Conservation (phyloP, 1,139 yeast species). For the Scheffersomyces parashehatae region DNA sequence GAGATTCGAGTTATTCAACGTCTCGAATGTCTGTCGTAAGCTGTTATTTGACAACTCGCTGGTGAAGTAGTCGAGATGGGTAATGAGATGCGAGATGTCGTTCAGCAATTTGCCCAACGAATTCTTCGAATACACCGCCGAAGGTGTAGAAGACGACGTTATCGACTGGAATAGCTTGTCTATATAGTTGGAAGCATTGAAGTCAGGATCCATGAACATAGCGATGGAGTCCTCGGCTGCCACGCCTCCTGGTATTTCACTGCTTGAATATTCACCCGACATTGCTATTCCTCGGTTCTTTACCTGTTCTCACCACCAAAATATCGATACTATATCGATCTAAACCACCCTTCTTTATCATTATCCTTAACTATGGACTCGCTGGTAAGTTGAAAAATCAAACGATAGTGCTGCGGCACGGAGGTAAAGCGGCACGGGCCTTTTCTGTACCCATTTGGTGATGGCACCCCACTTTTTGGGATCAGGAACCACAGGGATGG, state of each 20-base stretch:
- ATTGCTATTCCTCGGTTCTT: neutral
- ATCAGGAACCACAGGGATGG: no score
- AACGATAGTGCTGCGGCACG: no score
- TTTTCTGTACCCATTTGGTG: no score
- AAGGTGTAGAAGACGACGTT: neutral
- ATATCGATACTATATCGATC: no score
- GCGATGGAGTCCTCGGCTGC: slow-evolving; percentile 12
- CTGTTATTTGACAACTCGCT: slow-evolving; percentile 51
- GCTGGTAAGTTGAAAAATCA: no score
- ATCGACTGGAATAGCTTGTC: slow-evolving; percentile 38
- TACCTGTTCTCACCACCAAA: no score
- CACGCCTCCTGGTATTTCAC: neutral
- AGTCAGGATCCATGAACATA: slow-evolving; percentile 46
- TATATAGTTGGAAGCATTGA: slow-evolving; percentile 37
- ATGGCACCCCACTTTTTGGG: no score
- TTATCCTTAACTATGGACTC: no score
- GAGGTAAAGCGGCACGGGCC: no score
- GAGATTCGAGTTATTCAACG: slow-evolving; percentile 28
- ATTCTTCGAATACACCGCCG: slow-evolving; percentile 9
- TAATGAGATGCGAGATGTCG: slow-evolving; percentile 41
- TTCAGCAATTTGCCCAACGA: slow-evolving; percentile 25
- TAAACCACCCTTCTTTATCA: no score
- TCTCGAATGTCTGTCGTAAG: slow-evolving; percentile 47
- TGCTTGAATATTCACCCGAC: neutral
- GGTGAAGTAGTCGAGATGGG: slow-evolving; percentile 64